Evolutionary conservation across 495 filamentous ascomycete genomes (phyloP).

Genomic region (Talaromyces proteolyticus): DNA sequence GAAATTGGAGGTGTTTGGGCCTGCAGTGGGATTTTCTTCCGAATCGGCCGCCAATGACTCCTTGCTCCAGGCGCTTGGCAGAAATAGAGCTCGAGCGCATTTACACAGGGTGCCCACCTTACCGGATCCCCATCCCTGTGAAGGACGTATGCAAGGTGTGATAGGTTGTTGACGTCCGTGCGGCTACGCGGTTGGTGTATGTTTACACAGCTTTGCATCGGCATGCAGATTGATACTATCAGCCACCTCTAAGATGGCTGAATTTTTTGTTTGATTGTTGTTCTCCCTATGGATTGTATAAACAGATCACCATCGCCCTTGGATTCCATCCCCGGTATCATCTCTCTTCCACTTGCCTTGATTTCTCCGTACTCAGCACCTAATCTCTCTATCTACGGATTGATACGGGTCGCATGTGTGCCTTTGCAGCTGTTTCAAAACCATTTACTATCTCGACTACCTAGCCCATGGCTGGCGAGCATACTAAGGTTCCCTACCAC

Average conservation of each 20-base stretch:
- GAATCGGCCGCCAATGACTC: slow-evolving; percentile 15
- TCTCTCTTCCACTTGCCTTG: slow-evolving; percentile 11
- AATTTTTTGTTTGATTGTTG: slow-evolving; percentile 11
- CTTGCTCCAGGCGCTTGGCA: slow-evolving; percentile 25
- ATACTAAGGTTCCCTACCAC: slow-evolving; percentile 7
- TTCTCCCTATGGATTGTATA: slow-evolving; percentile 29
- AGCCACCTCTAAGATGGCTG: slow-evolving; percentile 6
- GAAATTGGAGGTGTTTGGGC: slow-evolving; percentile 1
- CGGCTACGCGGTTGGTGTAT: slow-evolving; percentile 25
- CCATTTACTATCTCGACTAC: slow-evolving; percentile 2
- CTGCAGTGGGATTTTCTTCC: slow-evolving; percentile 3
- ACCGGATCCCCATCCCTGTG: slow-evolving; percentile 36
- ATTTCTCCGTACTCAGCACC: neutral
- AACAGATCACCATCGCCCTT: slow-evolving; percentile 34
- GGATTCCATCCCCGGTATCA: slow-evolving; percentile 5
- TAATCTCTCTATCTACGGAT: neutral
- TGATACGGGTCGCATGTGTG: neutral
- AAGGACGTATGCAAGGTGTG: slow-evolving; percentile 41
- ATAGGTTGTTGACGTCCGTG: slow-evolving; percentile 37
- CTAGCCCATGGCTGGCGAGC: slow-evolving; percentile 36
- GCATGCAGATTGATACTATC: slow-evolving; percentile 24
- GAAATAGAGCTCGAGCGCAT: slow-evolving; percentile 11
- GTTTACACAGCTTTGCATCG: slow-evolving; percentile 37
- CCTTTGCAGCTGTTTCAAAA: neutral
- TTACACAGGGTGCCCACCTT: slow-evolving; percentile 24